Base-by-base conservation (phyloP, 2,329 filamentous ascomycete genomes). In the Colletotrichum navitas region DNA sequence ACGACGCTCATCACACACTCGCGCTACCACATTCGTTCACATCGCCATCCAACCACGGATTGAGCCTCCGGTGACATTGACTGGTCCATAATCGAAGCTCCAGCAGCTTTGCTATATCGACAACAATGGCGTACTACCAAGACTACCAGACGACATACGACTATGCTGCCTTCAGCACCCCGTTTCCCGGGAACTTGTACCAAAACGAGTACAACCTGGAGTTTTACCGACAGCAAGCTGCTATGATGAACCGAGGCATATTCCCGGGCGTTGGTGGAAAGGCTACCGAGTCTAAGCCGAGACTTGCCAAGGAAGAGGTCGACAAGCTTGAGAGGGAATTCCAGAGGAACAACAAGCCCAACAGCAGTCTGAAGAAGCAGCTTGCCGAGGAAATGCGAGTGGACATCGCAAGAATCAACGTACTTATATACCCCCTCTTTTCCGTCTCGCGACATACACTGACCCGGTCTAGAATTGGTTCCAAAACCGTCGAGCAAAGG, bases 351-450 rank as follows among this genome's bases (percentile, higher is more conserved):
- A 87, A 88, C 74, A 91, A 91, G 80, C 89, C 89, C 12, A 89
- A 87, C 63, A 90, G 88, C 79, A 88, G 85, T 68, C 84, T 85
- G 41, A 91, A 91, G 79, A 88, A 88, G 74, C 84, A 86, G 63
- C 83, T 91, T 60, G 89, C 89, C 4, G 88, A 91, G 74, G 82
- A 85, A 8, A 89, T 91, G 83, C 84, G 85, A 63, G 86, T 91
- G n/a, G 89, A 91, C 74, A 85, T 89, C 74, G 86, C 89, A 24
- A 85, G 89, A 74, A 91, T 91, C 74, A 91, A 91, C 76, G 89
- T 91, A 80, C 51, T 52, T 47, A 29, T 29, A 47, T 24, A 12
- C 45, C 39, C 52, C 60, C 73, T 77, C 43, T 76, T 73, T 56
- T 29, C n/a, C 8, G 21, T 54, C 34, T 41, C 10, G 14, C 21